phyloP scores from a whole-genome alignment of 495 filamentous ascomycete genomes.

The Penicillium pancosmium region DNA sequence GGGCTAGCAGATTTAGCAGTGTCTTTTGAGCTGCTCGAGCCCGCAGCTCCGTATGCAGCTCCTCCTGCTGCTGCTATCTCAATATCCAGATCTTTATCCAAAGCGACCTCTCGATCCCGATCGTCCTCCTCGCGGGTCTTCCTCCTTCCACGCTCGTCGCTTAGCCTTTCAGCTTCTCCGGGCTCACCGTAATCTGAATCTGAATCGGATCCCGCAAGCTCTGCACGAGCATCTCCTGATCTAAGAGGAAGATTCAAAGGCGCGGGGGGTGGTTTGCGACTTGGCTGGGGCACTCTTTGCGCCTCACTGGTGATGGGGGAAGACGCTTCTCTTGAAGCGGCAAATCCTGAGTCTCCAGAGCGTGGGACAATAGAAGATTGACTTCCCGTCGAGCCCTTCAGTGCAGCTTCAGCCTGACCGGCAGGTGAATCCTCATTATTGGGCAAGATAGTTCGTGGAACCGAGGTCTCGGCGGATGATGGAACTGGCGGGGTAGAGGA shows the following conservation, averaged over 20 bases:
- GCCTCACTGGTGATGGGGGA: conserved; percentile 21
- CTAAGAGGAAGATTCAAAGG: conserved; percentile 80
- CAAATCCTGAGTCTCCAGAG: background rate
- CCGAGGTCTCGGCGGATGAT: conserved; percentile 21
- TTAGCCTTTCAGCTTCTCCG: conserved; percentile 63
- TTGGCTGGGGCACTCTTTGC: conserved; percentile 53
- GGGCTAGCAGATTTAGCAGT: conserved; percentile 22
- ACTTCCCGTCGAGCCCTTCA: conserved; percentile 5
- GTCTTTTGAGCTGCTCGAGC: conserved; percentile 11
- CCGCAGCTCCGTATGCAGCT: conserved; percentile 21
- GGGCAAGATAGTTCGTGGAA: conserved; percentile 13
- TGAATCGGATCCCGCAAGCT: conserved; percentile 58
- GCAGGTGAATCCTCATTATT: background rate
- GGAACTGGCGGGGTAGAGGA: conserved; percentile 51
- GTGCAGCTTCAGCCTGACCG: background rate
- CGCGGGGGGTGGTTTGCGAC: conserved; percentile 80
- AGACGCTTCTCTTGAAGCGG: conserved; percentile 1
- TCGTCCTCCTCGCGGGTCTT: conserved; percentile 91
- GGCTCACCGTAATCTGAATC: conserved; percentile 86
- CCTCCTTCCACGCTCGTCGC: conserved; percentile 72
- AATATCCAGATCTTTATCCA: conserved; percentile 65
- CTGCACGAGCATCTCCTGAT: conserved; percentile 42
- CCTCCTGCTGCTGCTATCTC: conserved; percentile 70
- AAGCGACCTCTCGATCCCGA: conserved; percentile 67
- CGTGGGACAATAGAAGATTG: background rate